Percentiles rank a stretch among this genome's conserved stretches.
Conservation (phyloP, 495 filamentous ascomycete genomes). For the Talaromyces borbonicus region DNA sequence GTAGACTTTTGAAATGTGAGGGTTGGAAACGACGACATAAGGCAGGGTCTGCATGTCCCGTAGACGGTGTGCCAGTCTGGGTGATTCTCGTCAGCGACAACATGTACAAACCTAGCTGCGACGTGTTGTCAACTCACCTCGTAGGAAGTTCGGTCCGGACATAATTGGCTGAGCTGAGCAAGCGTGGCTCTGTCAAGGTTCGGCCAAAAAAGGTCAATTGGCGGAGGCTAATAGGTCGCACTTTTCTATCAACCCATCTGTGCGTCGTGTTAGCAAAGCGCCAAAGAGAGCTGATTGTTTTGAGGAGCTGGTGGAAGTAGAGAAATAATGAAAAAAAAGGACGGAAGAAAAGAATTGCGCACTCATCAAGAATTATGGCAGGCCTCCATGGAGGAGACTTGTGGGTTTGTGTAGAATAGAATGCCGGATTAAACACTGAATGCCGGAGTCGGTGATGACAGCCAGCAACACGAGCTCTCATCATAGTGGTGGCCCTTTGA, state of each 20-base stretch:
- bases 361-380: slow-evolving; percentile 81
- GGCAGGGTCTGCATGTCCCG: slow-evolving; percentile 96
- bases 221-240: slow-evolving; percentile 77
- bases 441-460: background rate
- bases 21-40: slow-evolving; percentile 93
- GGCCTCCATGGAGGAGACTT: slow-evolving; percentile 63
- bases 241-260: slow-evolving; percentile 81
- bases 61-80: slow-evolving; percentile 79
- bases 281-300: no score
- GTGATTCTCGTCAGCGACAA: slow-evolving; percentile 3
- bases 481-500: no score
- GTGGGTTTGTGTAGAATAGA: slow-evolving; percentile 14
- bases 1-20: slow-evolving; percentile 86
- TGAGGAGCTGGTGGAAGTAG: no score
- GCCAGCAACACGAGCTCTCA: slow-evolving; percentile 1
- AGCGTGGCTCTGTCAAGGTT: slow-evolving; percentile 77
- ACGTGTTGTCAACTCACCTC: slow-evolving; percentile 40
- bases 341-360: no score
- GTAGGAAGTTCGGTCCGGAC: slow-evolving; percentile 90
- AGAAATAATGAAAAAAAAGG: no score
- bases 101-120: background rate
- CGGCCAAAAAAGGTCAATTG: slow-evolving; percentile 93
- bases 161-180: slow-evolving; percentile 94
- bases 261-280: slow-evolving; percentile 11
- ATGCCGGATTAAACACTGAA: background rate